Evolutionary conservation across 2,329 filamentous ascomycete species (phyloP).

Genomic region (Zymoseptoria passerinii): DNA sequence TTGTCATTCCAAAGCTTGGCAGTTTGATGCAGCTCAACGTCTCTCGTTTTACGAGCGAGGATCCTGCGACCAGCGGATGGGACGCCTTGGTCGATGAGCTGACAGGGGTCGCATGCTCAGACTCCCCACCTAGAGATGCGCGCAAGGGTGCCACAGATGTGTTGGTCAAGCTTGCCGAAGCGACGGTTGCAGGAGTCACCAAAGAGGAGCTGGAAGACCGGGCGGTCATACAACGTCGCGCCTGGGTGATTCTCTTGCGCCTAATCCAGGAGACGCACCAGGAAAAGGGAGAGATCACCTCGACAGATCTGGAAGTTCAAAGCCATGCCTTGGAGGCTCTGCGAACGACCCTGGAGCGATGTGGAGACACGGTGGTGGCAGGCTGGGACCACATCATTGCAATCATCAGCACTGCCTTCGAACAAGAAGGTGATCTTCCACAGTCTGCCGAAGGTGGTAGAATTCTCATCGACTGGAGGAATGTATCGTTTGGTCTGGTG

Average conservation of each 20-base stretch:
- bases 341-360: constrained; percentile 72
- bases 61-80: constrained; percentile 69
- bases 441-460: constrained; percentile 8
- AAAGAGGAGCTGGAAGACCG: constrained; percentile 35
- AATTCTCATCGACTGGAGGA: constrained; percentile 22
- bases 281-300: constrained; percentile 21
- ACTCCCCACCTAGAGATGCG: constrained; percentile 34
- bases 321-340: constrained; percentile 59
- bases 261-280: constrained; percentile 35
- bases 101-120: constrained; percentile 38
- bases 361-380: constrained; percentile 70
- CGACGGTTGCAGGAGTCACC: constrained; percentile 45
- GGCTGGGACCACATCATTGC: constrained; percentile 84
- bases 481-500: constrained; percentile 30
- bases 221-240: constrained; percentile 25
- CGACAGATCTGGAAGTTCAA: constrained; percentile 50
- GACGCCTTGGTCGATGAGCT: constrained; percentile 51
- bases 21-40: constrained; percentile 40
- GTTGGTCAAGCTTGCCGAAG: constrained; percentile 40
- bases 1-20: constrained; percentile 42
- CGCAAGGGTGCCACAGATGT: constrained; percentile 44
- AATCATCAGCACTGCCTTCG: constrained; percentile 75
- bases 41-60: constrained; percentile 57
- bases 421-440: constrained; percentile 27
- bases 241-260: constrained; percentile 34